These are phyloP conservation scores for Myochromella boudieri DNA, from an alignment of 768 basidiomycete species.

Conservation along the genomic window DNA sequence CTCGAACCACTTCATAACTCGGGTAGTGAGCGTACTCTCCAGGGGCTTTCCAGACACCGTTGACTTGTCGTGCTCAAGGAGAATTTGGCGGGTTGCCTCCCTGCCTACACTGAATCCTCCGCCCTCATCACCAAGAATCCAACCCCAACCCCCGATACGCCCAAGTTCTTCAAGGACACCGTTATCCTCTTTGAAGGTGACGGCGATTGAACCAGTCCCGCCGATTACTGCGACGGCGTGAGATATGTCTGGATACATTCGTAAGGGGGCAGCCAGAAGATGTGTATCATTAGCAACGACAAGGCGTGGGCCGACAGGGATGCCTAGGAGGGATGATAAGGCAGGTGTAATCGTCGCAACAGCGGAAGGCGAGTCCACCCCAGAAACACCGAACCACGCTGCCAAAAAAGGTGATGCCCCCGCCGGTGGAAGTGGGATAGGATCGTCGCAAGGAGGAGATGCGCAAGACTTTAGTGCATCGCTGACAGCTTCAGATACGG, in stretches of 20 bases:
- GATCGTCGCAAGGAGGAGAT: slow-evolving; percentile 32
- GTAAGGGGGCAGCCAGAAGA: slow-evolving; percentile 79
- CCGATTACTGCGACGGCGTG: slow-evolving; percentile 73
- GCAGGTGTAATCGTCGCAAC: slow-evolving; percentile 52
- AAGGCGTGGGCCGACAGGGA: slow-evolving; percentile 56
- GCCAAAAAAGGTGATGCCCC: slow-evolving; percentile 47
- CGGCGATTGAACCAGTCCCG: slow-evolving; percentile 80
- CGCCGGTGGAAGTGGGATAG: slow-evolving; percentile 37
- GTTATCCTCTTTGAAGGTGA: slow-evolving; percentile 53
- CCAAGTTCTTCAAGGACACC: slow-evolving; percentile 58
- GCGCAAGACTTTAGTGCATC: slow-evolving; percentile 52
- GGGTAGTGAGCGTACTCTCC: slow-evolving; percentile 40
- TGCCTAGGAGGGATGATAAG: slow-evolving; percentile 55
- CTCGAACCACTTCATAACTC: slow-evolving; percentile 56
- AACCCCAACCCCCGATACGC: slow-evolving; percentile 79
- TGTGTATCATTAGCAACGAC: slow-evolving; percentile 80
- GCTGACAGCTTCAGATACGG: slow-evolving; percentile 51
- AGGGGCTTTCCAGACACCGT: slow-evolving; percentile 34
- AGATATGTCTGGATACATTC: slow-evolving; percentile 54
- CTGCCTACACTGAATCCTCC: slow-evolving; percentile 80
- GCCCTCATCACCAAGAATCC: slow-evolving; percentile 84
- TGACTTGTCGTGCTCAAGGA: slow-evolving; percentile 52
- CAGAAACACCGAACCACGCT: slow-evolving; percentile 84
- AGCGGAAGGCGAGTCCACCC: slow-evolving; percentile 72
- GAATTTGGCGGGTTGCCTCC: slow-evolving; percentile 69